Conservation (phyloP, 306 rosid genomes). For the Ceratonia siliqua region DNA sequence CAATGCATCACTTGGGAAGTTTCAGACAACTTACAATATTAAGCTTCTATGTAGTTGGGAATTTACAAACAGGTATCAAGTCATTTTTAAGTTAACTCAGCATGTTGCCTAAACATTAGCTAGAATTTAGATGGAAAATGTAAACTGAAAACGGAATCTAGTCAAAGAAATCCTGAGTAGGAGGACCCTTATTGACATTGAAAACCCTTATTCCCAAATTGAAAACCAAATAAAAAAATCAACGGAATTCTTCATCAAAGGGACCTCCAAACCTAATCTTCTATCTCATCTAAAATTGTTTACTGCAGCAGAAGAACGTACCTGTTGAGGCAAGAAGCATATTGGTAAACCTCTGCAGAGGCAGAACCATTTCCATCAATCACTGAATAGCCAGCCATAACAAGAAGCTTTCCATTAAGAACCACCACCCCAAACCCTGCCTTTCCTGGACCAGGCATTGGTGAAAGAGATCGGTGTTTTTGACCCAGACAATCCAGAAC, state of each 20-base stretch:
- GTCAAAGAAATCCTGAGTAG: neutral
- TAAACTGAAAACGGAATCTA: neutral
- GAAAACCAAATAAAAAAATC: neutral
- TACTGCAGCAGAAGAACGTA: slow-evolving; percentile 31
- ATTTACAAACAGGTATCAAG: neutral
- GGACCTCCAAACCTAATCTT: neutral
- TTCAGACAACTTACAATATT: neutral
- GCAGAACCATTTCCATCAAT: slow-evolving; percentile 51
- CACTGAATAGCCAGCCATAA: slow-evolving; percentile 74
- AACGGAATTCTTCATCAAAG: neutral
- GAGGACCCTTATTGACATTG: neutral
- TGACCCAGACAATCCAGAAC: slow-evolving; percentile 76
- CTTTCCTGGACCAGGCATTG: slow-evolving; percentile 79
- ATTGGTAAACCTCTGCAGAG: slow-evolving; percentile 73
- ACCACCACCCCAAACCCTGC: slow-evolving; percentile 74
- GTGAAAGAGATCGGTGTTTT: slow-evolving; percentile 60
- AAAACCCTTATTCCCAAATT: neutral
- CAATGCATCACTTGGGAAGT: neutral
- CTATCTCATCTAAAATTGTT: neutral
- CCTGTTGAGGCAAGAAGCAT: slow-evolving; percentile 82
- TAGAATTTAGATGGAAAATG: neutral
- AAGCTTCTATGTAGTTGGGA: neutral
- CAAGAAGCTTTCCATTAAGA: slow-evolving; percentile 86
- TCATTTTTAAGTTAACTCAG: neutral
- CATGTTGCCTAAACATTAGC: neutral